Base-by-base conservation (phyloP, 495 filamentous ascomycete genomes). In the Pyronema domesticum region DNA sequence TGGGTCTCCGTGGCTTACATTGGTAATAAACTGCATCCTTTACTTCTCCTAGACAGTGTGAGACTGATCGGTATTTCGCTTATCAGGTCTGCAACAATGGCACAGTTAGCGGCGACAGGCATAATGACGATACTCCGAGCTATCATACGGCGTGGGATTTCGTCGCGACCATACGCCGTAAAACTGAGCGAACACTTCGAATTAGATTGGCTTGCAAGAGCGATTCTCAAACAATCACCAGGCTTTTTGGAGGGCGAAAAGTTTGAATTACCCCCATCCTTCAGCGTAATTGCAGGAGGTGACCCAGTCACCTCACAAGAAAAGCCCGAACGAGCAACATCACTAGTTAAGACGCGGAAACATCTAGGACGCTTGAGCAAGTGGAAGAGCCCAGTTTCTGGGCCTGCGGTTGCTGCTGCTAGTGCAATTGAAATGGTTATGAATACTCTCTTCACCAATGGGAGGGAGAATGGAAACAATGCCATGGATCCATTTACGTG, bases 1-100 rank as follows among this genome's bases (percentile, higher is more conserved):
- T 75, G 7, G 73, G 74, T 6, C 60, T 74, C 0, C 63, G 73
- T 40, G 73, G 68, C 1, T 61, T 73, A 6, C 70, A 74, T 49
- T 65, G 71, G 4, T 72, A 68, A 19, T 7, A 37, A n/a, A n/a
- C n/a, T n/a, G n/a, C n/a, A n/a, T n/a, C n/a, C n/a, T n/a, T n/a
- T n/a, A n/a, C 37, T 40, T 40, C 7, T 46, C n/a, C n/a, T n/a
- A n/a, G 43, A 7, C 43, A 7, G 11, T 46, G 43, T 7, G 18
- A 46, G 18, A 7, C 18, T n/a, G n/a, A n/a, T 46, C 7, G 18
- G 6, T 54, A 55, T 15, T 37, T 35, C 7, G 52, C n/a, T 61
- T 33, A 43, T 40, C 43, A 66, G 58, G 62, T 44, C 55, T 1
- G 55, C 48, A 17, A n/a, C 58, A 10, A 39, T 56, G 6, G 55